Base-by-base conservation (phyloP, 768 basidiomycete species). In the Amanita exitialis region DNA sequence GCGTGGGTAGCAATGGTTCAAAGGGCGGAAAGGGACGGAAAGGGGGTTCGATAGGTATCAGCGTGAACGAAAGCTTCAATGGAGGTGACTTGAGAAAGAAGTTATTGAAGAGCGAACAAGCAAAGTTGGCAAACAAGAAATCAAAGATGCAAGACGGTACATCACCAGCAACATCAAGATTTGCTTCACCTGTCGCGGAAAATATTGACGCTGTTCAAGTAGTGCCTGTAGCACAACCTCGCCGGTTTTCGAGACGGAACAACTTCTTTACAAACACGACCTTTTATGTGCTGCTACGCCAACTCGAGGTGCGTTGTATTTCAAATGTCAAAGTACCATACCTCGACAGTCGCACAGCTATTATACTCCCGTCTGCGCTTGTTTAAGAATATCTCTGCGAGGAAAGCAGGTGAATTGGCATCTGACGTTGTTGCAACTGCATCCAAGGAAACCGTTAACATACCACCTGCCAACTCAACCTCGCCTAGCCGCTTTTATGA, bases 251-350 rank as follows among this genome's bases (percentile, higher is more conserved):
- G 51, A 74, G 76, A 45, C 75, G 77, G 42, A 62, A 67, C 56
- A 75, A 81, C 32, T 92, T 97, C 68, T 97, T 90, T 67, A 82
- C 83, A 53, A 97, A 96, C 66, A 91, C 89, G 16, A 75, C 82
- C 20, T 90, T 90, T 61, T 99, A 97, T 69, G 78, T 80, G 8
- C 68, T 97, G 20, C 66, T 98, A 58, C 80, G 95, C 30, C 70
- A 94, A 44, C 64, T 97, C 37, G 87, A 97, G 82, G 95, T 92
- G 53, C 44, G 83, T 64, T 30, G 23, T 27, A 28, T 36, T 21
- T 38, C 32, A 3, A 32, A 49, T 50, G 6, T 52, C 6, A 16
- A 27, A 44, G 30, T 10, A 27, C 25, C 21, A 20, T 13, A 21
- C 34, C 27, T 58, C 38, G 46, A 39, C 47, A 44, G 18, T 44